Evolutionary conservation across 768 basidiomycete genomes (phyloP).

Genomic region (Amanita pallidorosea): DNA sequence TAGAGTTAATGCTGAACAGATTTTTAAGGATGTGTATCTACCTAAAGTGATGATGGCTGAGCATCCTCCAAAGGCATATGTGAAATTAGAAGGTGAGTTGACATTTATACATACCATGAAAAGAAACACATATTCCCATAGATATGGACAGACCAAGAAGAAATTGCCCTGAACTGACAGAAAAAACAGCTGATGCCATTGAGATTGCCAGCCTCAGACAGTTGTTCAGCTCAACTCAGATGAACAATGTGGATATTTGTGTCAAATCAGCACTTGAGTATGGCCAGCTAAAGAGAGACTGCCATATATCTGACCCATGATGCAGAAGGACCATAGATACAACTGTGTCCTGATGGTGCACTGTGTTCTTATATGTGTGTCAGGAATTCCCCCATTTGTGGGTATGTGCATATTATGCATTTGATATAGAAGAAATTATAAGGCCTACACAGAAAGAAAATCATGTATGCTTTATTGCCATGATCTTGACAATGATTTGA

Average conservation of each 20-base stretch:
- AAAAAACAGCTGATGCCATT: constrained; percentile 12
- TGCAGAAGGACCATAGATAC: background rate
- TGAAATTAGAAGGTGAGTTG: background rate
- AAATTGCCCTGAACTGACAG: constrained; percentile 8
- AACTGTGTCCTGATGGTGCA: background rate
- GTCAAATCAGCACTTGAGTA: constrained; percentile 9
- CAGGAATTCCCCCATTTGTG: background rate
- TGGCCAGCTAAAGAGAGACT: background rate
- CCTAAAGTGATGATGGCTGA: background rate
- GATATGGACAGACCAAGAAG: constrained; percentile 11
- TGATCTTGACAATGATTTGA: background rate
- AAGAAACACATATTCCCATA: background rate
- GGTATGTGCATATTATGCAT: background rate
- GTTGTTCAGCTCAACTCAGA: constrained; percentile 15
- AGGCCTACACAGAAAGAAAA: background rate
- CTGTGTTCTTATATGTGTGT: background rate
- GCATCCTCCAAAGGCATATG: constrained; percentile 2
- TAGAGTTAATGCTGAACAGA: constrained; percentile 7
- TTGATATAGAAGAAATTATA: too few relatives aligned
- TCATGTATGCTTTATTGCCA: background rate
- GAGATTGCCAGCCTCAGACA: constrained; percentile 9
- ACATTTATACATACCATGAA: background rate
- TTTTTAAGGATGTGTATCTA: constrained; percentile 7
- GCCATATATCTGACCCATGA: too few relatives aligned
- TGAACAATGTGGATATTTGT: constrained; percentile 2